phyloP scores from a whole-genome alignment of 306 rosid species.

The Hippophae rhamnoides region DNA sequence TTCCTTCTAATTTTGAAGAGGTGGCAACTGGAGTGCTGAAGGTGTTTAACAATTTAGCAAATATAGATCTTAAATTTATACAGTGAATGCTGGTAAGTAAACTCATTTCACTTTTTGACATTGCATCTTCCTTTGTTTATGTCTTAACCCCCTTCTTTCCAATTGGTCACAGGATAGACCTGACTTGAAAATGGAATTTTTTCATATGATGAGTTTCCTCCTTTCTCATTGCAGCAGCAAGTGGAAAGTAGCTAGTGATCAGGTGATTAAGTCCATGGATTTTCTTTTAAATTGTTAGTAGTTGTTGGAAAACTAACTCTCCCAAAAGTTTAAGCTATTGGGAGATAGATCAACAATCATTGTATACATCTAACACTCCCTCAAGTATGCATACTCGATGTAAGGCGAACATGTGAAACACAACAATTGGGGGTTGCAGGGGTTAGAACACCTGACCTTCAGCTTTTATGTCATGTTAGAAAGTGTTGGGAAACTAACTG shows the following conservation, averaged over 20 bases:
- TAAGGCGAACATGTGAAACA: too few relatives aligned
- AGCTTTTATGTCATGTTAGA: too few relatives aligned
- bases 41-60: conserved; percentile 90
- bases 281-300: neutral
- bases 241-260: conserved; percentile 82
- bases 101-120: conserved; percentile 13
- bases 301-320: too few relatives aligned
- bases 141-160: conserved; percentile 5
- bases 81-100: conserved; percentile 81
- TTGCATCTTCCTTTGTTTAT: conserved; percentile 1
- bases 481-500: too few relatives aligned
- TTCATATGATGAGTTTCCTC: conserved; percentile 91
- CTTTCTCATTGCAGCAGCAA: conserved; percentile 83
- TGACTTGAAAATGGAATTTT: conserved; percentile 92
- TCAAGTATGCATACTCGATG: too few relatives aligned
- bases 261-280: conserved; percentile 32
- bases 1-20: conserved; percentile 98
- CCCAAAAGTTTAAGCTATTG: too few relatives aligned
- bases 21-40: conserved; percentile 91
- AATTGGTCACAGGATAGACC: conserved; percentile 64
- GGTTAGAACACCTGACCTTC: too few relatives aligned
- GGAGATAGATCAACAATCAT: too few relatives aligned
- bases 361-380: too few relatives aligned
- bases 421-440: too few relatives aligned
- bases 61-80: conserved; percentile 78